Percentiles rank a stretch among this genome's conserved stretches.
phyloP scores from a whole-genome alignment of 78 protist genomes.

The Protostelium mycophagum region DNA sequence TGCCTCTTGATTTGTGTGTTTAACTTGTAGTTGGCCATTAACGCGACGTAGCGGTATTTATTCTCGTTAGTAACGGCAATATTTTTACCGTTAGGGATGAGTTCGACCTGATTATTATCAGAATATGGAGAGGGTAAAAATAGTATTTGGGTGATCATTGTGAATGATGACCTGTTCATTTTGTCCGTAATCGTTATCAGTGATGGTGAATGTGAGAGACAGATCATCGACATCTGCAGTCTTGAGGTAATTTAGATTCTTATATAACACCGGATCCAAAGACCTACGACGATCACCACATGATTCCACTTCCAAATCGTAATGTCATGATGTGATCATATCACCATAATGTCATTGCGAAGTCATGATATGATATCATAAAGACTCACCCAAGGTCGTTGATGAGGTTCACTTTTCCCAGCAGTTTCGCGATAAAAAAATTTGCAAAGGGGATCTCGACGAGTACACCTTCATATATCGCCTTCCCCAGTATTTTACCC shows the following conservation, averaged over 20 bases:
- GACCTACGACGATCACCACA: neutral
- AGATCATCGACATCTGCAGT: slow-evolving; percentile 12
- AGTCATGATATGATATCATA: too few species aligned
- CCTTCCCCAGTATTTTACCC: slow-evolving; percentile 44
- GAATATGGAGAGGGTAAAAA: neutral
- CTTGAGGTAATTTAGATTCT: neutral
- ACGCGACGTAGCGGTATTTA: slow-evolving; percentile 9
- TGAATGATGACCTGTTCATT: slow-evolving; percentile 2
- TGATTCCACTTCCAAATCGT: neutral
- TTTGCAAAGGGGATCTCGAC: slow-evolving; percentile 42
- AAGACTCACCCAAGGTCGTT: slow-evolving; percentile 28
- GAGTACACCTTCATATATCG: slow-evolving; percentile 54
- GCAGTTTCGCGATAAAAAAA: slow-evolving; percentile 31
- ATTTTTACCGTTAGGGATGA: slow-evolving; percentile 15
- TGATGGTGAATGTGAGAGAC: slow-evolving; percentile 11
- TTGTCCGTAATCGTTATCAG: slow-evolving; percentile 10
- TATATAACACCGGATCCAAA: slow-evolving; percentile 42
- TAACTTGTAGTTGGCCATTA: slow-evolving; percentile 25
- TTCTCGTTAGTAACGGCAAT: slow-evolving; percentile 40
- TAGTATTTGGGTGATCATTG: neutral
- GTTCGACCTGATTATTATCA: neutral
- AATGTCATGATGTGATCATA: too few species aligned
- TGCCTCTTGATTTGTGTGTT: slow-evolving; percentile 14
- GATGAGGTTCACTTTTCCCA: slow-evolving; percentile 9
- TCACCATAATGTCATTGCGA: too few species aligned